These are phyloP conservation scores for Cyberlindnera galapagoensis DNA, from an alignment of 805 yeast genomes.

Conservation along the genomic window DNA sequence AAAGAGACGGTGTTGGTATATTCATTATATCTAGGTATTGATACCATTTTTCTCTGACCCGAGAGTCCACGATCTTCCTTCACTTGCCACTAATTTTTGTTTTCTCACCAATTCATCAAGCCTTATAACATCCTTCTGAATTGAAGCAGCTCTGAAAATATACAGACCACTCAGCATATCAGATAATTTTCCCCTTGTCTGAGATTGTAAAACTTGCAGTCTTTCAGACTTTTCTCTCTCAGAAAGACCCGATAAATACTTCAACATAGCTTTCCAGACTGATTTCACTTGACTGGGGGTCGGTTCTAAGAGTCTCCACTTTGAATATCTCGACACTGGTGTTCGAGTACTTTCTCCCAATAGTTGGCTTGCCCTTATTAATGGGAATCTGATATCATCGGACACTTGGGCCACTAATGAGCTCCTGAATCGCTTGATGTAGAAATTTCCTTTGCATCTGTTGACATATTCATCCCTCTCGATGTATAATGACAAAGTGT, in stretches of 20 bases:
- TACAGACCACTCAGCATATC: constrained; percentile 9
- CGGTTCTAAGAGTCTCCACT: constrained; percentile 27
- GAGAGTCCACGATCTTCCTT: no score
- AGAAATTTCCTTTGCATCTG: constrained; percentile 5
- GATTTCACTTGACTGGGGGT: constrained; percentile 22
- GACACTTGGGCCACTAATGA: constrained; percentile 20
- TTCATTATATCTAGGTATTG: no score
- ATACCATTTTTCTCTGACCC: no score
- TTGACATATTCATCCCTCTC: constrained; percentile 8
- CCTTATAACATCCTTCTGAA: constrained; percentile 4
- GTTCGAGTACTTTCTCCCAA: background rate
- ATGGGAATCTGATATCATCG: constrained; percentile 16
- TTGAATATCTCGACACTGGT: constrained; percentile 25
- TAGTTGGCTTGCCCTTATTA: constrained; percentile 1
- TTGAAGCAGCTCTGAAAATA: constrained; percentile 9
- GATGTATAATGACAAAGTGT: constrained; percentile 11
- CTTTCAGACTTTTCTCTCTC: constrained; percentile 1
- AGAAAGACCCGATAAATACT: constrained; percentile 1
- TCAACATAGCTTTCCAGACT: constrained; percentile 7
- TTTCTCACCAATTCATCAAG: no score
- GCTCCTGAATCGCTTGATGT: constrained; percentile 15
- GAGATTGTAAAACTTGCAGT: no score
- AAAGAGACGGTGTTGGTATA: no score
- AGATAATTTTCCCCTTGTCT: constrained; percentile 11
- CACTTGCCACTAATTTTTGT: no score